Conservation (phyloP, 345 rosid species). For the Heritiera fomes region DNA sequence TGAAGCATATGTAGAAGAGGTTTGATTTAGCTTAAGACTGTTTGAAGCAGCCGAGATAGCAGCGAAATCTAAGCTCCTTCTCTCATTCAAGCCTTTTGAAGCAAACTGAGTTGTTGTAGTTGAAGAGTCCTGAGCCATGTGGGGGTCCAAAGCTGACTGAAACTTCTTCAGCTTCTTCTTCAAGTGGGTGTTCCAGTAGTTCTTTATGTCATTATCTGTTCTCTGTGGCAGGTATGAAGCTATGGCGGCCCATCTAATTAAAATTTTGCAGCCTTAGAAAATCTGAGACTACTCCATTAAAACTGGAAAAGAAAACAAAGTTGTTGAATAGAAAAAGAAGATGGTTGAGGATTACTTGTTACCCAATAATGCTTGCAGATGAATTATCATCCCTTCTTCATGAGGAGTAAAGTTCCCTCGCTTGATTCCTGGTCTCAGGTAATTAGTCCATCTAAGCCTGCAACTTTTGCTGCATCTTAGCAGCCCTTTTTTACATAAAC, state of each 20-base stretch:
- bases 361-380: conserved; percentile 97
- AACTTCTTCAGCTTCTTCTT: conserved; percentile 93
- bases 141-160: conserved; percentile 42
- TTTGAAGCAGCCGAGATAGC: conserved; percentile 18
- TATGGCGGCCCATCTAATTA: conserved; percentile 89
- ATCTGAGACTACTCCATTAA: not conserved
- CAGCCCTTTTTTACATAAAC: conserved; percentile 55
- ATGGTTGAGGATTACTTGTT: conserved; percentile 75
- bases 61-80: conserved; percentile 33
- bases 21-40: conserved; percentile 18
- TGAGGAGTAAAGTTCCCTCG: conserved; percentile 95
- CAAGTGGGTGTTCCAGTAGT: conserved; percentile 99
- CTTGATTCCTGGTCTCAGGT: conserved; percentile 94
- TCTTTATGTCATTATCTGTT: conserved; percentile 95
- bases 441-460: conserved; percentile 99
- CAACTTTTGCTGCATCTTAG: conserved; percentile 97
- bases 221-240: conserved; percentile 97
- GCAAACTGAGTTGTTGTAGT: conserved; percentile 22
- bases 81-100: conserved; percentile 23
- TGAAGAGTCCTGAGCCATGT: conserved; percentile 34
- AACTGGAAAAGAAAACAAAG: too few relatives aligned
- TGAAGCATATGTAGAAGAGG: conserved; percentile 59
- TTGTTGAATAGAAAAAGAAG: not conserved
- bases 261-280: not conserved
- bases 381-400: conserved; percentile 98